Conservation (phyloP, 352 stramenopile species). For the Phytophthora brassicae region DNA sequence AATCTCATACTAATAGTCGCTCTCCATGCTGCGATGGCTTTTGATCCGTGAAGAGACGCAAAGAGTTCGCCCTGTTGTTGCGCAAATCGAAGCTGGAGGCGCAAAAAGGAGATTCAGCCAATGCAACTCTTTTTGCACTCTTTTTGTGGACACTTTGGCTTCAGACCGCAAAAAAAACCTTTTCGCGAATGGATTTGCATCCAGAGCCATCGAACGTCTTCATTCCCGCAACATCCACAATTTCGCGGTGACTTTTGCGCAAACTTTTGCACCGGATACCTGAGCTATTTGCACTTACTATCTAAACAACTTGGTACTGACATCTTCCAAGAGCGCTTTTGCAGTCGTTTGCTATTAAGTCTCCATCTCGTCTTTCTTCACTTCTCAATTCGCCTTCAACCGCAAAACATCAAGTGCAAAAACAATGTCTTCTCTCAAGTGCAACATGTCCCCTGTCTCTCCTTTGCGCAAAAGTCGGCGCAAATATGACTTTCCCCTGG, state of each 20-base stretch:
- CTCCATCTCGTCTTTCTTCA: conserved; percentile 11
- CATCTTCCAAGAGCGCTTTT: too few relatives aligned
- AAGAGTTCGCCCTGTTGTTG: neutral
- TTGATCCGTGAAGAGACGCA: conserved; percentile 1
- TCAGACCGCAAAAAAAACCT: too few relatives aligned
- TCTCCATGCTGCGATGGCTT: too few relatives aligned
- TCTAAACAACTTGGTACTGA: conserved; percentile 12
- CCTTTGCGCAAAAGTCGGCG: conserved; percentile 39
- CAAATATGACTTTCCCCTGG: conserved; percentile 48
- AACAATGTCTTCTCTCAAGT: neutral
- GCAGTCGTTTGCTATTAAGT: neutral
- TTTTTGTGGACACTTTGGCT: conserved; percentile 1
- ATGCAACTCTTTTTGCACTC: conserved; percentile 15
- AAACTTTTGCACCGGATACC: too few relatives aligned
- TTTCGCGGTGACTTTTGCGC: conserved; percentile 8
- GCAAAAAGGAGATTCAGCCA: neutral
- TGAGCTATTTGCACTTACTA: too few relatives aligned
- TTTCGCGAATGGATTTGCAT: conserved; percentile 9
- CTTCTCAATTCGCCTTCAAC: conserved; percentile 24
- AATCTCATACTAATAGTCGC: too few relatives aligned
- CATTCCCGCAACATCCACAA: conserved; percentile 20
- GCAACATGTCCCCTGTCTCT: too few relatives aligned
- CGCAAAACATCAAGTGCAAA: neutral
- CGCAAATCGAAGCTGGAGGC: conserved; percentile 11
- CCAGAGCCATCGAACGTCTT: conserved; percentile 14